A percentile compares a stretch with the other conserved stretches of the same genome.
Conservation (phyloP, 2,329 filamentous ascomycete species). For the Tolypocladium inflatum region DNA sequence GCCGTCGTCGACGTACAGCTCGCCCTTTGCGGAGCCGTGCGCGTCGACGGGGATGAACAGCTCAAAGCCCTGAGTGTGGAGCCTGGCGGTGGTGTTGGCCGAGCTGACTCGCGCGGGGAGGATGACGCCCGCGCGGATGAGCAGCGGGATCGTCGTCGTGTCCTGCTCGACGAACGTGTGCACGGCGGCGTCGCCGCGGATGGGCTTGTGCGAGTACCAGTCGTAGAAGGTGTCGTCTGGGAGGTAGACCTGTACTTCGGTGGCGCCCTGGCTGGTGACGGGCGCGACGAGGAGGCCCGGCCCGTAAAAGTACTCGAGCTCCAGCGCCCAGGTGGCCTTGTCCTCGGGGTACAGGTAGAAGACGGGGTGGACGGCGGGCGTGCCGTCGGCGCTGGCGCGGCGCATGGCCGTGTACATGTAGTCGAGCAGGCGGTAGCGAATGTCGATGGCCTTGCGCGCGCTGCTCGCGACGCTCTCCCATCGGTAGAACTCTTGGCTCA, state of each 20-base stretch:
- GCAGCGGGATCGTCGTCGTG: slow-evolving; percentile 50
- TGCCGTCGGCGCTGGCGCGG: slow-evolving; percentile 48
- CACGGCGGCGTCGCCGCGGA: slow-evolving; percentile 29
- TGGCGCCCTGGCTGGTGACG: slow-evolving; percentile 33
- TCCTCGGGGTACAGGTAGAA: slow-evolving; percentile 60
- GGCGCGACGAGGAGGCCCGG: slow-evolving; percentile 38
- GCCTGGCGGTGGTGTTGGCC: slow-evolving; percentile 53
- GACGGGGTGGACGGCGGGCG: slow-evolving; percentile 58
- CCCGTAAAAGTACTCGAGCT: slow-evolving; percentile 43
- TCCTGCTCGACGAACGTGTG: slow-evolving; percentile 26
- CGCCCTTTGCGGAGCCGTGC: slow-evolving; percentile 54
- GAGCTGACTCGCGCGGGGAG: slow-evolving; percentile 47
- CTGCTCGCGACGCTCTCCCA: slow-evolving; percentile 55
- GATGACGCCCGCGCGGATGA: slow-evolving; percentile 56
- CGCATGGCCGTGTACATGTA: slow-evolving; percentile 69
- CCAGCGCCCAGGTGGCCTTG: slow-evolving; percentile 31
- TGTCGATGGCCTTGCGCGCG: slow-evolving; percentile 58
- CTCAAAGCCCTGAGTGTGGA: slow-evolving; percentile 58
- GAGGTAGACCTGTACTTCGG: slow-evolving; percentile 36
- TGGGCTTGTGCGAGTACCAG: slow-evolving; percentile 35
- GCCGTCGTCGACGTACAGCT: slow-evolving; percentile 72
- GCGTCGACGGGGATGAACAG: slow-evolving; percentile 57
- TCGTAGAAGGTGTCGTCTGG: slow-evolving; percentile 42
- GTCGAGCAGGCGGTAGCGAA: slow-evolving; percentile 71
- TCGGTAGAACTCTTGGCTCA: slow-evolving; percentile 57